Evolutionary conservation across 2,329 filamentous ascomycete species (phyloP).

Genomic region (Thelonectria olida): DNA sequence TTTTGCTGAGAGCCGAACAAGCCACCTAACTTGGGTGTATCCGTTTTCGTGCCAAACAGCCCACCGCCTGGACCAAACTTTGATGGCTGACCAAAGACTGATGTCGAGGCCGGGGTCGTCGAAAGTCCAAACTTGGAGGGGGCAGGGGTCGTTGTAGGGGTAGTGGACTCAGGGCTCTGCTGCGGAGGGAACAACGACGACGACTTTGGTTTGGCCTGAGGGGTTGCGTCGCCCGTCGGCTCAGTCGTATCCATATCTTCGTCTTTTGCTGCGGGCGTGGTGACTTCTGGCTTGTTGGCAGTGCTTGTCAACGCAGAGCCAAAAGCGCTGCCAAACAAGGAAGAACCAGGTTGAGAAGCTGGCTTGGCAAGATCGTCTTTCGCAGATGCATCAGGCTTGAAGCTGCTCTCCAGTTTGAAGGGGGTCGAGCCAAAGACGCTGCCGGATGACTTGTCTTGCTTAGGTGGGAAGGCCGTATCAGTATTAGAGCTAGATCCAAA

Average conservation of each 20-base stretch:
- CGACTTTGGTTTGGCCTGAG: constrained; percentile 49
- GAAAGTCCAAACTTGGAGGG: constrained; percentile 56
- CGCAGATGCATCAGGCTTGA: constrained; percentile 69
- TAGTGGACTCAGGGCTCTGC: constrained; percentile 49
- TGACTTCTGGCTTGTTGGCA: constrained; percentile 47
- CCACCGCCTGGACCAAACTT: constrained; percentile 38
- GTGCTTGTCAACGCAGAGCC: constrained; percentile 64
- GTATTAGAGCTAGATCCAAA: constrained; percentile 40
- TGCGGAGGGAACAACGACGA: constrained; percentile 38
- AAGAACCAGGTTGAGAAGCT: constrained; percentile 50
- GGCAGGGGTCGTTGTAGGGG: constrained; percentile 62
- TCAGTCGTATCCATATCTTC: constrained; percentile 61
- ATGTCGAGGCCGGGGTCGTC: constrained; percentile 44
- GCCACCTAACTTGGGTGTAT: constrained; percentile 26
- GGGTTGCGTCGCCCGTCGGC: constrained; percentile 43
- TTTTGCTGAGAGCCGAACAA: constrained; percentile 39
- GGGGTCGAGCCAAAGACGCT: constrained; percentile 59
- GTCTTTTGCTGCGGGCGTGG: constrained; percentile 53
- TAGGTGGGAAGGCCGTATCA: constrained; percentile 40
- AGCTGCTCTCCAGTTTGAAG: constrained; percentile 75
- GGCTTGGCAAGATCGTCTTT: constrained; percentile 67
- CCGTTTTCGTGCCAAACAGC: constrained; percentile 36
- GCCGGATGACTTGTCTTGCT: constrained; percentile 43
- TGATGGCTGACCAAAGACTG: constrained; percentile 47
- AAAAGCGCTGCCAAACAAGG: constrained; percentile 70